Evolutionary conservation across 2,329 filamentous ascomycete genomes (phyloP), one percentile per base, ranked within the genome.

Genomic region (Aspergillus sp.): DNA sequence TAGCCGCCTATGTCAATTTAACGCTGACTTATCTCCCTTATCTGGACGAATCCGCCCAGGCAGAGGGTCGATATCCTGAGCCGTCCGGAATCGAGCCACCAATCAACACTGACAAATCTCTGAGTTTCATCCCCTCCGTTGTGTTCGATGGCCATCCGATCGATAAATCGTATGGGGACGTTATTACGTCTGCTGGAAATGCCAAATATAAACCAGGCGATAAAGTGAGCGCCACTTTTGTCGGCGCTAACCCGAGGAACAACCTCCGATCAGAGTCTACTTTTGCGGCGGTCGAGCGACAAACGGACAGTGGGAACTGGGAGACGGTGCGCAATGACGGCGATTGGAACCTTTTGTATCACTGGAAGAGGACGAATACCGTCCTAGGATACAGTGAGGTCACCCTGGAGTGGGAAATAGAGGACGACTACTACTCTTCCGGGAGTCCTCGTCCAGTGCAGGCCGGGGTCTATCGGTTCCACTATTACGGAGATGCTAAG

Each of bases 171-270:
- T 97, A 91, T 67, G 93, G 93, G 44, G 80, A 86, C 43, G 83
- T 91, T 2, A 73, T 85, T 27, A 75, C 75, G 0, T 77, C 82
- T 35, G 78, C 80, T 0, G 80, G 84, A 1, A 69, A 75, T 0
- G 69, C 81, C 11, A 75, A 77, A 1, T 91, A 90, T 70, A 62
- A 73, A 1, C 75, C 82, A 8, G 90, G 91, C 3, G 81, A 84
- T 33, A 78, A 79, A 4, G 84, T 93, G 49, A 82, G 78, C 15
- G 88, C 83, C 0, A 86, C 81, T 0, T 97, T 97, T 72, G 84
- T 93, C 2, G 93, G 88, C 15, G 93, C 93, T 1, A 96, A 96
- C 68, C 93, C 93, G 15, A 84, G 93, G 31, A 97, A 97, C 72
- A 90, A 96, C 63, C 84, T 97, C 31, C 84, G 86, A 2, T 84